These are phyloP conservation scores for Coemansia umbellata DNA, from an alignment of 192 early-diverging fungal genomes.

Conservation along the genomic window DNA sequence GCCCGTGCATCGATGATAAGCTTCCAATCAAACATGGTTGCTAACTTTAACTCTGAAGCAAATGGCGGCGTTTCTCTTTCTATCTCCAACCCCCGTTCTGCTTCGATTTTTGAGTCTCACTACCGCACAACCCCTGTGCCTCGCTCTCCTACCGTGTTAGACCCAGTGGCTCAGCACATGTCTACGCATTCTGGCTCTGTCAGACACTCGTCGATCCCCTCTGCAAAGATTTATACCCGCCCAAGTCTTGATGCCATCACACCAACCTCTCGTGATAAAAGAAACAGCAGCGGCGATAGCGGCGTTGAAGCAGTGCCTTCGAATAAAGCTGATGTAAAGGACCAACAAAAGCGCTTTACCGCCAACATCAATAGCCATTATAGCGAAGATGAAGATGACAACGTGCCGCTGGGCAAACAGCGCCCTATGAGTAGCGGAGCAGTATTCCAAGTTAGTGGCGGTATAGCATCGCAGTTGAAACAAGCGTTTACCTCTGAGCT, in stretches of 20 bases:
- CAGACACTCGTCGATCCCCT: slow-evolving; percentile 14
- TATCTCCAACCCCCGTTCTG: slow-evolving; percentile 33
- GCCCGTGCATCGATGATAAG: slow-evolving; percentile 39
- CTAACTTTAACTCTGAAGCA: slow-evolving; percentile 21
- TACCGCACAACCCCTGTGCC: slow-evolving; percentile 13
- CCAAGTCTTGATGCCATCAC: slow-evolving; percentile 35
- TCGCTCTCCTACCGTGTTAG: slow-evolving; percentile 20
- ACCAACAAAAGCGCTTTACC: background rate
- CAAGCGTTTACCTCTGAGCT: background rate
- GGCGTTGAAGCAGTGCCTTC: background rate
- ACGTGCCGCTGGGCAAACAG: background rate
- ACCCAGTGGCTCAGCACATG: slow-evolving; percentile 14
- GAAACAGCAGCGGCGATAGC: background rate
- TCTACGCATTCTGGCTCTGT: slow-evolving; percentile 14
- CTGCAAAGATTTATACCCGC: slow-evolving; percentile 13
- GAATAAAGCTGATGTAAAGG: background rate
- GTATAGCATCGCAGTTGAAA: background rate
- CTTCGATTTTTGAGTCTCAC: slow-evolving; percentile 17
- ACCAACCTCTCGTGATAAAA: slow-evolving; percentile 4
- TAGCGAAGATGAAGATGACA: slow-evolving; percentile 1
- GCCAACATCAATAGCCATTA: background rate
- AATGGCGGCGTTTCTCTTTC: slow-evolving; percentile 28
- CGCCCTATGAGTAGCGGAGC: slow-evolving; percentile 3
- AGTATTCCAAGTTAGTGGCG: background rate
- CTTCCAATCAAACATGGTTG: slow-evolving; percentile 42